Evolutionary conservation across 2,329 filamentous ascomycete genomes (phyloP).

Genomic region (Chrysoporthe cubensis): DNA sequence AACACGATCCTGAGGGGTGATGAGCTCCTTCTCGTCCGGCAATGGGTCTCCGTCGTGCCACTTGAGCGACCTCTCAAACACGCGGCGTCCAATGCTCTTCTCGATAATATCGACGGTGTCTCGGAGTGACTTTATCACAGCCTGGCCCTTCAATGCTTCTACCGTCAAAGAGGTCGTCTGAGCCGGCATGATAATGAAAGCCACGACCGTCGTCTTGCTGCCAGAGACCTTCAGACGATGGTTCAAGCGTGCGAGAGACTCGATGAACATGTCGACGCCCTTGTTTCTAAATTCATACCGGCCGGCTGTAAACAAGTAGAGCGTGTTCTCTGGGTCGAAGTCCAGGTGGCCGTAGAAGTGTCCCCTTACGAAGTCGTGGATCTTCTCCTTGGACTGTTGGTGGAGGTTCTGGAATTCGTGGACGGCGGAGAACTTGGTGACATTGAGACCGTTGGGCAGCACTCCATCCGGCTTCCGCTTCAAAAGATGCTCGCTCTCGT

Average conservation of each 20-base stretch:
- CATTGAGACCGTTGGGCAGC: conserved; percentile 93
- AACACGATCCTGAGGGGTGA: conserved; percentile 89
- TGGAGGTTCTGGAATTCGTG: conserved; percentile 99
- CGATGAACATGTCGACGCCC: conserved; percentile 99
- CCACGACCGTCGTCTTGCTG: conserved; percentile 92
- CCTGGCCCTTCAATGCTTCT: conserved; percentile 93
- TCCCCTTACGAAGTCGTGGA: conserved; percentile 95
- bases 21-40: conserved; percentile 95
- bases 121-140: conserved; percentile 92
- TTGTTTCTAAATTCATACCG: conserved; percentile 99
- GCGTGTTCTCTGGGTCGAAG: conserved; percentile 93
- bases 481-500: conserved; percentile 94
- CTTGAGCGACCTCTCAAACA: conserved; percentile 91
- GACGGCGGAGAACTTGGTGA: conserved; percentile 97
- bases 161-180: conserved; percentile 95
- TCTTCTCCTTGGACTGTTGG: conserved; percentile 95
- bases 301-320: conserved; percentile 97
- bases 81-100: conserved; percentile 85
- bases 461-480: conserved; percentile 98
- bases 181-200: conserved; percentile 98
- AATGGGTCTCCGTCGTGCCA: conserved; percentile 95
- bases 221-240: conserved; percentile 84
- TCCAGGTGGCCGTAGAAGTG: conserved; percentile 99
- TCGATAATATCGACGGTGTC: conserved; percentile 95
- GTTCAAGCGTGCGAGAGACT: conserved; percentile 91